These are phyloP conservation scores for Linum trigynum DNA, from an alignment of 345 rosid species.

Conservation along the genomic window DNA sequence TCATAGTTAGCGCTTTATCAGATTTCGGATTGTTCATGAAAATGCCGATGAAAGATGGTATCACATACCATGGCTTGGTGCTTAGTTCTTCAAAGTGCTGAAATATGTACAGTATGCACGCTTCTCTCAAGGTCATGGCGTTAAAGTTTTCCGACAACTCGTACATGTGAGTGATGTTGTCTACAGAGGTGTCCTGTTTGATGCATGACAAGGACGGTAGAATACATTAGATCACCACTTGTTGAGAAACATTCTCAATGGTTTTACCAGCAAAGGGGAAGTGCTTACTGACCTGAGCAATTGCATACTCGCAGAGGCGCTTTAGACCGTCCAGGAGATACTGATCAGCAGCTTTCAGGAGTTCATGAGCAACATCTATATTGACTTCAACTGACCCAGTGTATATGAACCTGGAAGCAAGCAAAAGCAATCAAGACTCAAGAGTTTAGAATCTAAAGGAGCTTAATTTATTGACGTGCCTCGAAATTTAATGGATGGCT, in stretches of 20 bases:
- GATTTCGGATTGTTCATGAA: too few relatives aligned
- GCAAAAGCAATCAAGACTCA: neutral
- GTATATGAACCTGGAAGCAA: slow-evolving; percentile 49
- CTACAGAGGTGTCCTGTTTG: slow-evolving; percentile 43
- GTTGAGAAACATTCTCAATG: neutral
- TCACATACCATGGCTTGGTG: slow-evolving; percentile 45
- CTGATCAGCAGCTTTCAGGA: slow-evolving; percentile 77
- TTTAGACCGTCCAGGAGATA: slow-evolving; percentile 57
- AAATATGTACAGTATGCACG: slow-evolving; percentile 55
- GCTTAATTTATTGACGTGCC: neutral
- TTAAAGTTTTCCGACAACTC: slow-evolving; percentile 60
- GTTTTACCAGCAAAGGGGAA: neutral
- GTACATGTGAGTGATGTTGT: slow-evolving; percentile 48
- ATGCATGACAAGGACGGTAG: neutral
- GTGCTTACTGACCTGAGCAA: slow-evolving; percentile 44
- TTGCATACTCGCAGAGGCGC: slow-evolving; percentile 55
- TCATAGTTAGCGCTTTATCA: too few relatives aligned
- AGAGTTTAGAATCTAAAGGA: slow-evolving; percentile 2
- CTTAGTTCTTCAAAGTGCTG: slow-evolving; percentile 46
- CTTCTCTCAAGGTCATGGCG: slow-evolving; percentile 44
- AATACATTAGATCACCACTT: neutral
- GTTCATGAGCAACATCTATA: slow-evolving; percentile 33
- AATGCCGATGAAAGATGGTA: too few relatives aligned
- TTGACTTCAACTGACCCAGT: slow-evolving; percentile 48
- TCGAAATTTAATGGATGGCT: neutral